Evolutionary conservation across 305 asterid species (phyloP).

Genomic region (Striga hermonthica): DNA sequence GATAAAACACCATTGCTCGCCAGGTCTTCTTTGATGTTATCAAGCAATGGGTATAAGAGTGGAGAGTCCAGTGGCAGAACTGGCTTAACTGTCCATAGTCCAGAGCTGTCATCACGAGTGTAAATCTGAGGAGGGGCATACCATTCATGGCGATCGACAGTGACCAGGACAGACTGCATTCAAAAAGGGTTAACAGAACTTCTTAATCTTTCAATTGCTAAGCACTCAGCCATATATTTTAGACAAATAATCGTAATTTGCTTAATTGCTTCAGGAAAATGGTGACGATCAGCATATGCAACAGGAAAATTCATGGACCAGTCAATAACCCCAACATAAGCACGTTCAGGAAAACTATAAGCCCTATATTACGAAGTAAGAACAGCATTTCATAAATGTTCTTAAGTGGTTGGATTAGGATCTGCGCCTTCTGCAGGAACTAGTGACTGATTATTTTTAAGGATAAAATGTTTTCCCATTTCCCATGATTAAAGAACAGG

Average conservation of each 20-base stretch:
- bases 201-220: slow-evolving; percentile 9
- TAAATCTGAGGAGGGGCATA: slow-evolving; percentile 91
- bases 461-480: not conserved
- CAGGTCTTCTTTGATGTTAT: slow-evolving; percentile 41
- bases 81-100: slow-evolving; percentile 74
- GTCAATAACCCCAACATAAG: not conserved
- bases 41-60: slow-evolving; percentile 42
- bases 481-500: not conserved
- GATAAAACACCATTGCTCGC: slow-evolving; percentile 45
- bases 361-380: not conserved
- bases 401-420: too few relatives aligned
- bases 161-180: slow-evolving; percentile 95
- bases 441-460: slow-evolving; percentile 3
- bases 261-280: slow-evolving; percentile 6
- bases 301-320: not conserved
- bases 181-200: slow-evolving; percentile 21
- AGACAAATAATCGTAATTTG: slow-evolving; percentile 2
- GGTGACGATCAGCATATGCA: slow-evolving; percentile 4
- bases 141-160: slow-evolving; percentile 98
- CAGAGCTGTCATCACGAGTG: slow-evolving; percentile 84
- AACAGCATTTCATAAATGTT: not conserved
- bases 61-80: slow-evolving; percentile 68
- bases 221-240: slow-evolving; percentile 3
- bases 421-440: not conserved
- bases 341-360: not conserved